Evolutionary conservation across 139 green algal species (phyloP), one percentile per base, ranked within the genome.

Genomic region (Chlamydomonas schloesseri): DNA sequence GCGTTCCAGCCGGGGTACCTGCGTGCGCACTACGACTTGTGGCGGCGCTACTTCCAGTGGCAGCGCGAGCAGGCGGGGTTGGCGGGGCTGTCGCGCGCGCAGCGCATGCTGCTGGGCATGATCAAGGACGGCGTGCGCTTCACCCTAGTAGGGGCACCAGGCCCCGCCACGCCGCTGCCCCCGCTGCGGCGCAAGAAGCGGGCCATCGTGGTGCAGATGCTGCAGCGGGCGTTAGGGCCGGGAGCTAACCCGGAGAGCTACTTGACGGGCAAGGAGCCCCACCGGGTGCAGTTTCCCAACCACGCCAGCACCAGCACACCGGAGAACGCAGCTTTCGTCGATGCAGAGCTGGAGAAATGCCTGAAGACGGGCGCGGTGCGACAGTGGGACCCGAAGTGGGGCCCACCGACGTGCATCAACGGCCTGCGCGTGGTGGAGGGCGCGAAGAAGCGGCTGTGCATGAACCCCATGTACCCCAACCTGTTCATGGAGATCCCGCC

Each of bases 401-500:
- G 33, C 10, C 23, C 60, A 1, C 76, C 76, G 2, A 62, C 37
- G 26, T 24, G 62, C 29, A 69, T 83, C 34, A 72, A 73, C 33
- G 60, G 60, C 0, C 60, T 83, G 9, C 58, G 36, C 9, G 60
- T 73, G 37, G 76, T 83, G 26, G 37, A 47, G 9, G 46, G 37
- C 71, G 46, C 42, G 42, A 58, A 79, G 33, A 11, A 37, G 64
- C 64, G 67, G 31, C 67, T 72, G 31, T 72, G 67, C 67, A 72
- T 72, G 14, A 72, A 72, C 67, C 67, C 67, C 31, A 72, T 72
- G 67, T 65, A 65, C 57, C 57, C 57, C 17, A 72, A 72, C 67
- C 31, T 29, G 1, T 47, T 50, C 67, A 72, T 72, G 67, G 10
- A 50, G 33, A 29, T 50, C 13, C 31, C 31, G 15, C 31, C 67